Evolutionary conservation across 2,329 filamentous ascomycete species (phyloP), one percentile per base, ranked within the genome.

Genomic region (Aspergillus novoparasiticus): DNA sequence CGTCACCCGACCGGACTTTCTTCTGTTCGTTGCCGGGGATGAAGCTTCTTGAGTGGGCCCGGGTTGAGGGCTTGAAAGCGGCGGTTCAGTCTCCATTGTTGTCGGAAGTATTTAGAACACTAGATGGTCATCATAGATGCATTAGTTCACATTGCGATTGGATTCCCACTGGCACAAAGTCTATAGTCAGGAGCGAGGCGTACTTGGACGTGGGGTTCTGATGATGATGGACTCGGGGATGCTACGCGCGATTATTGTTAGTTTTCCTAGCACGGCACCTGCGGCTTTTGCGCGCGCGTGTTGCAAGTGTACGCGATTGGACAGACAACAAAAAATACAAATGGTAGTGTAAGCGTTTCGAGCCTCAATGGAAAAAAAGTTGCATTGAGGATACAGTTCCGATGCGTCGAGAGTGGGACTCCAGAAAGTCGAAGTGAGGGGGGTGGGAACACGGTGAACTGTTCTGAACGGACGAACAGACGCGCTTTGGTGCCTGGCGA

Each of bases 1-100:
- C 63, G 77, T 76, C 59, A 73, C 72, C 64, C 81, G 78, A 56
- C 78, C 76, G n/a, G 81, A 83, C 67, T 79, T 81, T 67, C 80
- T 75, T 69, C 79, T 75, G 63, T 78, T 71, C 64, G 74, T 68
- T 21, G 70, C 66, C 19, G 72, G 69, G 28, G 72, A 71, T 16
- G 68, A 68, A 34, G 68, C 59, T 34, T 59, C 53, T 43, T 66
- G 64, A 61, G 65, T 66, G 30, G 58, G 53, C 46, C 60, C 70
- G 4, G 64, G 65, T 55, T 65, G 57, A 14, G 69, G 67, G 45
- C 66, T 68, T 4, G 69, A 68, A 48, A 65, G 65, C 36, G 61
- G 70, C 60, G 68, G 67, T 56, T 72, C 70, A 57, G 61, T 60
- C 50, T 70, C 69, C 70, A 72, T 72, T 58, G 51, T 65, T 19